Evolutionary conservation across 495 filamentous ascomycete species (phyloP).

Genomic region (Lophiotrema nucula): DNA sequence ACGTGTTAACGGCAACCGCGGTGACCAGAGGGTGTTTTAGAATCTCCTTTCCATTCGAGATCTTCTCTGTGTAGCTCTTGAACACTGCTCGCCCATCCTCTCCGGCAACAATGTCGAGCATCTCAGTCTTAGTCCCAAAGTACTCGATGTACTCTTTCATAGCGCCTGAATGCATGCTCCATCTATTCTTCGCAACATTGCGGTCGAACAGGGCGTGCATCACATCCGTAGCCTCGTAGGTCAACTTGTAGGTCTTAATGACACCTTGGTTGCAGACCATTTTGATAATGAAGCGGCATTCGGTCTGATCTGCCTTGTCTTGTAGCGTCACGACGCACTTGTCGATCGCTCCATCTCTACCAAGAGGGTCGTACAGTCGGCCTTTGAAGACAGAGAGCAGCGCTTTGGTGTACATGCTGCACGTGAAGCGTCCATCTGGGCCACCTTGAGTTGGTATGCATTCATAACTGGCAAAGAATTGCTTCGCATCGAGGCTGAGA

Average conservation of each 20-base stretch:
- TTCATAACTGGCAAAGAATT: slow-evolving; percentile 81
- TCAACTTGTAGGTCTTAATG: slow-evolving; percentile 86
- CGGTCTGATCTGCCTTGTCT: slow-evolving; percentile 65
- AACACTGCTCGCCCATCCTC: slow-evolving; percentile 64
- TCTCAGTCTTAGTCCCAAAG: slow-evolving; percentile 86
- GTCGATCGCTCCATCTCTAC: slow-evolving; percentile 78
- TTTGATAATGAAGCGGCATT: slow-evolving; percentile 77
- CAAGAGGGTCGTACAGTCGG: slow-evolving; percentile 56
- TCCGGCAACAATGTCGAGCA: slow-evolving; percentile 82
- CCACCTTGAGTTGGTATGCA: slow-evolving; percentile 49
- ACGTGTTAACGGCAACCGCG: slow-evolving; percentile 78
- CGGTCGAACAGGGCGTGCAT: slow-evolving; percentile 87
- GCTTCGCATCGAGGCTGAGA: slow-evolving; percentile 65
- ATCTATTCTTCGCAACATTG: slow-evolving; percentile 65
- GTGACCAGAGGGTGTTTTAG: slow-evolving; percentile 94
- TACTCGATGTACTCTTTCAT: slow-evolving; percentile 85
- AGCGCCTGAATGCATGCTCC: slow-evolving; percentile 72
- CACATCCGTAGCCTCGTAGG: slow-evolving; percentile 77
- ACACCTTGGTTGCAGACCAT: slow-evolving; percentile 90
- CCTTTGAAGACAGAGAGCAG: slow-evolving; percentile 74
- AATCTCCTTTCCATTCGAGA: slow-evolving; percentile 79
- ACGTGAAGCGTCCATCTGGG: slow-evolving; percentile 61
- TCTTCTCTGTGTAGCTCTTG: slow-evolving; percentile 93
- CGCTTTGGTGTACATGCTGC: slow-evolving; percentile 73
- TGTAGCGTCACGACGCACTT: slow-evolving; percentile 81